phyloP scores from a whole-genome alignment of 768 basidiomycete species.

The Filobasidium wieringae region DNA sequence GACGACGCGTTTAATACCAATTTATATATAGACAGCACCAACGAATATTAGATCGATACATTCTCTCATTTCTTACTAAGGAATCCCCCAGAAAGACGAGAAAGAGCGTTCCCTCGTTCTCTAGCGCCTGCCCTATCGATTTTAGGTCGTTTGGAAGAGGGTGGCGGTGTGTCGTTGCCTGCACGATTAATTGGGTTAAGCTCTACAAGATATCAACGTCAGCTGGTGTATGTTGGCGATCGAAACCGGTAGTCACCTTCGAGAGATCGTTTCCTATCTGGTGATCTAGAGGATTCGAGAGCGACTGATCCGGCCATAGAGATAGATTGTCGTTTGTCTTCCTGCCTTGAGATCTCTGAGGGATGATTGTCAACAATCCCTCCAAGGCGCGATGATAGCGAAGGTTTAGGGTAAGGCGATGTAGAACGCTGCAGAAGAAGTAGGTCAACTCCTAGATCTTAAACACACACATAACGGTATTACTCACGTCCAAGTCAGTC shows the following conservation, averaged over 20 bases:
- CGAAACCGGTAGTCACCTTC: not conserved
- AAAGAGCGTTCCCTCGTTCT: not conserved
- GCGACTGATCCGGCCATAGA: not conserved
- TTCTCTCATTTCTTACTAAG: not conserved
- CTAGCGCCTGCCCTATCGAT: slow-evolving; percentile 6
- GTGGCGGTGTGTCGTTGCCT: not conserved
- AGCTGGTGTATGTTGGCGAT: not conserved
- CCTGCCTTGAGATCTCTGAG: not conserved
- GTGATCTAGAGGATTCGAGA: not conserved
- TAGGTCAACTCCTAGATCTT: no score
- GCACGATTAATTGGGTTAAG: not conserved
- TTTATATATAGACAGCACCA: no score
- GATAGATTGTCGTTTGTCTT: not conserved
- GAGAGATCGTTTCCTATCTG: slow-evolving; percentile 4
- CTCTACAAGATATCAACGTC: not conserved
- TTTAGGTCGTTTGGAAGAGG: slow-evolving; percentile 3
- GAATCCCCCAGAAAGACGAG: not conserved
- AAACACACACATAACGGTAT: no score
- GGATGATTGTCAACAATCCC: not conserved
- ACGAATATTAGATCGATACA: no score
- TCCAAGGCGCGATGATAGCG: not conserved
- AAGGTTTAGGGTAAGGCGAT: not conserved
- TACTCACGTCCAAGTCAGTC: not conserved
- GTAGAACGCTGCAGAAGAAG: no score
- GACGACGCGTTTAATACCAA: no score